Evolutionary conservation across 2,329 filamentous ascomycete species (phyloP), one percentile per base, ranked within the genome.

Genomic region (Aureobasidium mangrovei): DNA sequence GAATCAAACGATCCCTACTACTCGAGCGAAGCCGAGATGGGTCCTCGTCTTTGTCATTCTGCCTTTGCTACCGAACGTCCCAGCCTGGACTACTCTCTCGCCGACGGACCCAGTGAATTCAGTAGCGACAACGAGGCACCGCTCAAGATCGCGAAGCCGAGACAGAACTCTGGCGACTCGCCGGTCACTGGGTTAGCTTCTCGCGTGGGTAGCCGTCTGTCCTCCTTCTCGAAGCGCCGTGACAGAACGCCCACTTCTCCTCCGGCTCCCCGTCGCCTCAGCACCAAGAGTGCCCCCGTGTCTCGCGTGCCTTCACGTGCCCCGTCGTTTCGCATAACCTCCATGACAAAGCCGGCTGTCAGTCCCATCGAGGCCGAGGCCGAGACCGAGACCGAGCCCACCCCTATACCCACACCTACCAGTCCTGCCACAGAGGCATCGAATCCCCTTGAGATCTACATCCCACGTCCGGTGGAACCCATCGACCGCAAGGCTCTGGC

Each of bases 311-410:
- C 56, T 9, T 57, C 84, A 2, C 75, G 79, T 46, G 78, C 83
- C 6, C 77, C 84, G 2, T 91, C 88, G 2, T 87, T 88, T 62
- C 81, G 86, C 52, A 86, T 88, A 1, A 90, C 86, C n/a, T 74
- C 87, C 52, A 88, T 87, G 8, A 76, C 77, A 44, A 74, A 72
- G 59, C 59, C 65, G 57, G 51, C 75, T 63, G 70, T 75, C 6
- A 49, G 45, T 24, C 39, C 51, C 7, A 26, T 53, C 38, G 60
- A 65, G 55, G 67, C 57, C 62, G 57, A 47, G 65, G 63, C 56
- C 59, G 60, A 65, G 55, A 66, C 57, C 62, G 57, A 47, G 65
- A 63, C 56, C 59, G 51, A 54, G 35, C 6, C 33, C 2, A 46
- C 51, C 7, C 51, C 51, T 5, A 43, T 60, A 32, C 70, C 72